phyloP scores from a whole-genome alignment of 495 filamentous ascomycete genomes.

The Acidiella bohemica region DNA sequence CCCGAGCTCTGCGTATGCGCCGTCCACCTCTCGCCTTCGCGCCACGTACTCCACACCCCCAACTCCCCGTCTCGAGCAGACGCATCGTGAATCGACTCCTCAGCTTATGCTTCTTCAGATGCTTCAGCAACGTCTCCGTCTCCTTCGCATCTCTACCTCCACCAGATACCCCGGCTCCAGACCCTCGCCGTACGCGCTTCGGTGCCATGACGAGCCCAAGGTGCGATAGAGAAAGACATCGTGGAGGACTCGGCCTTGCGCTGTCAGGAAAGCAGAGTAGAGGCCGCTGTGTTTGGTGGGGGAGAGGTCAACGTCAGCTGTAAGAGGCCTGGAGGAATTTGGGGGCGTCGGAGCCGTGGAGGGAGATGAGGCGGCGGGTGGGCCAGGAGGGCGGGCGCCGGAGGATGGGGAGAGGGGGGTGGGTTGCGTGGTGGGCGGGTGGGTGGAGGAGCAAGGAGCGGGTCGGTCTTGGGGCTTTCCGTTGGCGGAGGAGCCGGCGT shows the following conservation, averaged over 20 bases:
- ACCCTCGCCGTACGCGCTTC: constrained; percentile 8
- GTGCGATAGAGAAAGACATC: constrained; percentile 78
- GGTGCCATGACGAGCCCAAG: constrained; percentile 11
- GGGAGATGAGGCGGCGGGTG: constrained; percentile 61
- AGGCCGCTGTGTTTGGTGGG: constrained; percentile 35
- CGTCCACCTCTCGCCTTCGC: constrained; percentile 26
- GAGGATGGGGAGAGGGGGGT: too few species aligned
- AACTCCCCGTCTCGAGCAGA: constrained; percentile 48
- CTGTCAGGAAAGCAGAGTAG: constrained; percentile 76
- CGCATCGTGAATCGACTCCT: constrained; percentile 61
- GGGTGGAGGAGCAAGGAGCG: too few species aligned
- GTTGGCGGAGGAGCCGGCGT: too few species aligned
- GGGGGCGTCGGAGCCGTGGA: constrained; percentile 64
- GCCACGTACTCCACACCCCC: constrained; percentile 57
- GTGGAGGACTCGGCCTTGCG: constrained; percentile 66
- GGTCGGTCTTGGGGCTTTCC: too few species aligned
- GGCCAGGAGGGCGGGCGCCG: too few species aligned
- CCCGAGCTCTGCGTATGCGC: neutral
- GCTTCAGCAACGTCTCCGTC: constrained; percentile 45
- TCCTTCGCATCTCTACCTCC: constrained; percentile 64
- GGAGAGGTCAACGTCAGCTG: constrained; percentile 48
- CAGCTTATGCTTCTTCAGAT: constrained; percentile 72
- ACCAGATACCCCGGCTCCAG: constrained; percentile 51
- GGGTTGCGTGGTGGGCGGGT: too few species aligned
- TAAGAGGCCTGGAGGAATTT: constrained; percentile 81